Conservation (phyloP, 2,329 filamentous ascomycete species). For the Fusarium camptoceras region DNA sequence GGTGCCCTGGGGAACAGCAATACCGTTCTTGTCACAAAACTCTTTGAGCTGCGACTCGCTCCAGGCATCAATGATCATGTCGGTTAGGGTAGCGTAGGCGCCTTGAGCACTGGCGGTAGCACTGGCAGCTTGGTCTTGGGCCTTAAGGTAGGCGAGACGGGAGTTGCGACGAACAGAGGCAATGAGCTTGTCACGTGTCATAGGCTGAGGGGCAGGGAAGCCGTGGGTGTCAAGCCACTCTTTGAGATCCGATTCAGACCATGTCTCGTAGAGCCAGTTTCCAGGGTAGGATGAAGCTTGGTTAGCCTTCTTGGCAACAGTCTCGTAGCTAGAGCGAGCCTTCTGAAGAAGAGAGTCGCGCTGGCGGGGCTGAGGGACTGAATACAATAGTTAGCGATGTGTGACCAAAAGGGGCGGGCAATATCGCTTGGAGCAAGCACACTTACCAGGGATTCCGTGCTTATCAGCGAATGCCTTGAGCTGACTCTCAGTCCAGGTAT, state of each 20-base stretch:
- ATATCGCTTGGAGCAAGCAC: background rate
- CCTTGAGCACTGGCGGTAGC: conserved; percentile 74
- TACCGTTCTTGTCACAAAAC: conserved; percentile 90
- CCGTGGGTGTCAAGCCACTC: conserved; percentile 92
- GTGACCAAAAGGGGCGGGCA: too few relatives aligned
- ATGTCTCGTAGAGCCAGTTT: conserved; percentile 91
- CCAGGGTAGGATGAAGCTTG: conserved; percentile 90
- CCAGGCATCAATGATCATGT: conserved; percentile 90
- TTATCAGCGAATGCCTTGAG: conserved; percentile 93
- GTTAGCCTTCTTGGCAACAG: conserved; percentile 76
- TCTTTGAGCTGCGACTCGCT: conserved; percentile 89
- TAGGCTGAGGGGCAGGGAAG: conserved; percentile 85
- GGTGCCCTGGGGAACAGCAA: conserved; percentile 89
- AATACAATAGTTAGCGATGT: background rate
- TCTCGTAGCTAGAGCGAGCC: conserved; percentile 84
- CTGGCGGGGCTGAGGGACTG: conserved; percentile 84
- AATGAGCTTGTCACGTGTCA: conserved; percentile 86
- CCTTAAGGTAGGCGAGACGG: conserved; percentile 77
- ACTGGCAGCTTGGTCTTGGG: conserved; percentile 69
- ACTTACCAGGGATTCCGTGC: conserved; percentile 78
- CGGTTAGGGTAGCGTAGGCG: conserved; percentile 80
- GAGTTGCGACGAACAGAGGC: conserved; percentile 92
- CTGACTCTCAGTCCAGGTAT: conserved; percentile 94
- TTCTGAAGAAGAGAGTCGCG: conserved; percentile 84
- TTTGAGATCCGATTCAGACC: conserved; percentile 95